phyloP scores from a whole-genome alignment of 2,329 filamentous ascomycete species.

The Ceratocystis eucalypticola region DNA sequence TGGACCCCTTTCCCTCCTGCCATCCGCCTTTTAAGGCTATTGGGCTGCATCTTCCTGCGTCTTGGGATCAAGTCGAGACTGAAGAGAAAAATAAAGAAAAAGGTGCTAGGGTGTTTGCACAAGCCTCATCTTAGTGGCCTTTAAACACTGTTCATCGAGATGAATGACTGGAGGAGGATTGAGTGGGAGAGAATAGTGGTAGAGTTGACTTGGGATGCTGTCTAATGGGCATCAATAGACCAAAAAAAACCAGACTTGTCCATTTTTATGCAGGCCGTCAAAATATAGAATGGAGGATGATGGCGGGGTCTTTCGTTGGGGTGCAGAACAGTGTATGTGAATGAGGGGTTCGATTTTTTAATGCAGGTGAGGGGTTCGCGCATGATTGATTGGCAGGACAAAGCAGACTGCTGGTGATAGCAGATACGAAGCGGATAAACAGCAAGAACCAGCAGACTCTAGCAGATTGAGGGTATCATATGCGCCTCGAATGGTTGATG shows the following conservation, averaged over 20 bases:
- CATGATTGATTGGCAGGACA: background rate
- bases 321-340: background rate
- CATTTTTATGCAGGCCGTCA: background rate
- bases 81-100: background rate
- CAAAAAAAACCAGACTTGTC: too few relatives aligned
- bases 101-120: background rate
- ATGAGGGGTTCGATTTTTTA: background rate
- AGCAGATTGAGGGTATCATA: background rate
- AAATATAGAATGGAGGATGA: background rate
- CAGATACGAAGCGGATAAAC: background rate
- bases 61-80: background rate
- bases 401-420: background rate
- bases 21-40: background rate
- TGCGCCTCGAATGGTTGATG: background rate
- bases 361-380: slow-evolving; percentile 12
- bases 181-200: background rate
- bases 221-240: background rate
- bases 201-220: background rate
- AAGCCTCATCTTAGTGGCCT: background rate
- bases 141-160: background rate
- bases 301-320: background rate
- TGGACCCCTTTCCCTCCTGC: background rate
- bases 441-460: background rate
- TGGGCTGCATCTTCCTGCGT: background rate
- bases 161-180: background rate